Percentiles rank a stretch among this genome's conserved stretches.
phyloP scores from a whole-genome alignment of 2,329 filamentous ascomycete species.

The Bipolaris cookei region DNA sequence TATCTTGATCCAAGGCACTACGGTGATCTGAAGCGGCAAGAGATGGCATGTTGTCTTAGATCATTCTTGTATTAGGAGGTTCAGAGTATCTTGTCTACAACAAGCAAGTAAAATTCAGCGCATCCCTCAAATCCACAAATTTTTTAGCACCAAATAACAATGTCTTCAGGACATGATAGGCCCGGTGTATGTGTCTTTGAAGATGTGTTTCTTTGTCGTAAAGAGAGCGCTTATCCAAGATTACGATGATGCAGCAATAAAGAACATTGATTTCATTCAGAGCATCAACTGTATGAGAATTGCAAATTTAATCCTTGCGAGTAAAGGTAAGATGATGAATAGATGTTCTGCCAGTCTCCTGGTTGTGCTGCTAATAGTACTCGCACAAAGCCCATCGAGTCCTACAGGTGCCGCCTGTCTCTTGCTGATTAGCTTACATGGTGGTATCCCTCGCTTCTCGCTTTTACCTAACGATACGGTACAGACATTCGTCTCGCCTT shows the following conservation, averaged over 20 bases:
- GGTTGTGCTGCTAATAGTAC: neutral
- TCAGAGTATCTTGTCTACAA: neutral
- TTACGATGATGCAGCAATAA: neutral
- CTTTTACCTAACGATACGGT: conserved; percentile 22
- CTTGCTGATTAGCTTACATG: neutral
- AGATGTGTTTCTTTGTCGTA: neutral
- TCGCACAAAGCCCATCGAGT: too few species aligned
- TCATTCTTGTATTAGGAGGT: neutral
- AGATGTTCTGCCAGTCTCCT: neutral
- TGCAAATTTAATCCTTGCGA: neutral
- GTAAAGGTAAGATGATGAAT: neutral
- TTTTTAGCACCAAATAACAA: neutral
- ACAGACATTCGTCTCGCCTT: conserved; percentile 36
- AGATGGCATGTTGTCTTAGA: neutral
- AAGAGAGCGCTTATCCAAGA: neutral
- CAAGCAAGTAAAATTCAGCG: too few species aligned
- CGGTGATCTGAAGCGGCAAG: neutral
- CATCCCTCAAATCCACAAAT: too few species aligned
- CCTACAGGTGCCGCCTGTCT: neutral
- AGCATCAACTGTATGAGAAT: neutral
- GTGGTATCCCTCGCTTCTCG: conserved; percentile 12
- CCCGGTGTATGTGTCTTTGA: neutral
- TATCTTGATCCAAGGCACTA: neutral
- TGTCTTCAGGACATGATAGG: too few species aligned
- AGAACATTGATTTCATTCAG: neutral